phyloP scores from a whole-genome alignment of 164 flowering plant genomes.

The Sedum album region DNA sequence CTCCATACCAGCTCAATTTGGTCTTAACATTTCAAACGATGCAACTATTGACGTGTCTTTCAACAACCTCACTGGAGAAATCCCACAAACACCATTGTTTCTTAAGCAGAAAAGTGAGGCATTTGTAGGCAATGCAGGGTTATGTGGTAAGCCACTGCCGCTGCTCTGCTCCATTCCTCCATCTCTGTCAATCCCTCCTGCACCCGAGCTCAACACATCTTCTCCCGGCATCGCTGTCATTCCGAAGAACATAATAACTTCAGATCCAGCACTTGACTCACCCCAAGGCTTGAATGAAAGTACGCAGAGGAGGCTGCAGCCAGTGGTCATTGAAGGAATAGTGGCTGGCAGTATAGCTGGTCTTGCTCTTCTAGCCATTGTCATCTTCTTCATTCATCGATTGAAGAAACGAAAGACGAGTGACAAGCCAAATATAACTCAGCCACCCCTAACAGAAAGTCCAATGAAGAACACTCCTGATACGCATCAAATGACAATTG shows the following conservation, averaged over 20 bases:
- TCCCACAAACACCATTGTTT: conserved; percentile 41
- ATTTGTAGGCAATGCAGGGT: conserved; percentile 47
- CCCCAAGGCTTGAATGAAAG: conserved; percentile 1
- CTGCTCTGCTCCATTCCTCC: conserved; percentile 53
- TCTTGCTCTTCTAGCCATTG: conserved; percentile 32
- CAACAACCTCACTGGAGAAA: conserved; percentile 59
- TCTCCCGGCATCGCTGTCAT: conserved; percentile 68
- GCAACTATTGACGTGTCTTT: conserved; percentile 59
- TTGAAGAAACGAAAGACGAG: conserved; percentile 15
- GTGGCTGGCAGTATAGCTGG: conserved; percentile 57
- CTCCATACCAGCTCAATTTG: conserved; percentile 35
- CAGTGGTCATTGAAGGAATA: conserved; percentile 43
- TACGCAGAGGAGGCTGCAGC: conserved; percentile 29
- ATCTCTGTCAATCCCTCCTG: conserved; percentile 26
- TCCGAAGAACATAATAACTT: conserved; percentile 31
- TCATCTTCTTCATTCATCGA: conserved; percentile 46
- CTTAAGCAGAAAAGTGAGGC: conserved; percentile 41
- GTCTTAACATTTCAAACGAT: conserved; percentile 28
- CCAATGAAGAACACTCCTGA: background rate
- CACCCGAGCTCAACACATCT: conserved; percentile 36
- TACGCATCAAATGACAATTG: background rate
- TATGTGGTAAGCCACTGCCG: conserved; percentile 76
- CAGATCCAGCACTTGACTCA: conserved; percentile 18
- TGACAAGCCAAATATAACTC: background rate
- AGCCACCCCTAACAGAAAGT: background rate